Evolutionary conservation across 2,329 filamentous ascomycete species (phyloP), one percentile per base, ranked within the genome.

Genomic region (Sporothrix humicola): DNA sequence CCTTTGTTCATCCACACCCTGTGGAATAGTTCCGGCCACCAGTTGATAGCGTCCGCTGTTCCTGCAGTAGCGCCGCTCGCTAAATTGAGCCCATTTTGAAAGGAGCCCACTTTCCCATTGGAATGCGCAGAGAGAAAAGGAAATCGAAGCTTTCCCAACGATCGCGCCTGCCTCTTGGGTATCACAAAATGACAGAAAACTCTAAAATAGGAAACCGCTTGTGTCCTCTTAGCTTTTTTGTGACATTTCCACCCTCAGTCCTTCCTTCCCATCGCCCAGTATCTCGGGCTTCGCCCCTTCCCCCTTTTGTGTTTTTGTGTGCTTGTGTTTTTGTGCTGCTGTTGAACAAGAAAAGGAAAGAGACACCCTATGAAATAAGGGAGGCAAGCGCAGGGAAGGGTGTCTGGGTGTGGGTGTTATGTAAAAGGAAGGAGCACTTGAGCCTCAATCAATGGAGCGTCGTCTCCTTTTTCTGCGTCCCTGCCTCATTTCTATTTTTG

Each of bases 61-160:
- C 66, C 46, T 54, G 66, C 66, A 52, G 48, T 69, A 69, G 66
- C 66, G 66, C 66, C 46, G 48, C 48, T 69, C 48, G 48, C 26
- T 52, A 68, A 52, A 26, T 46, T 42, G 44, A 66, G 61, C 42
- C 42, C 61, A 26, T 42, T 66, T 66, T 26, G 10, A 26, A 66
- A 26, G 20, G 42, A 46, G n/a, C 42, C n/a, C 44, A 52, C 44
- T 20, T 37, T 3, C 23, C 46, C n/a, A 12, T 13, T n/a, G n/a
- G n/a, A 26, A 37, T 37, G 31, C 7, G 31, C 31, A 37, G 5
- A 37, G 31, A 37, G 7, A 37, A 7, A 1, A 37, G 5, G 65
- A 56, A 69, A 31, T 63, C 58, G 58, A n/a, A 42, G 9, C 20
- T 44, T 8, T 44, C 17, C 42, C 42, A 48, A 26, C 42, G 61